Base-by-base conservation (phyloP, 2,329 filamentous ascomycete species). In the Pseudocercospora fuligena region DNA sequence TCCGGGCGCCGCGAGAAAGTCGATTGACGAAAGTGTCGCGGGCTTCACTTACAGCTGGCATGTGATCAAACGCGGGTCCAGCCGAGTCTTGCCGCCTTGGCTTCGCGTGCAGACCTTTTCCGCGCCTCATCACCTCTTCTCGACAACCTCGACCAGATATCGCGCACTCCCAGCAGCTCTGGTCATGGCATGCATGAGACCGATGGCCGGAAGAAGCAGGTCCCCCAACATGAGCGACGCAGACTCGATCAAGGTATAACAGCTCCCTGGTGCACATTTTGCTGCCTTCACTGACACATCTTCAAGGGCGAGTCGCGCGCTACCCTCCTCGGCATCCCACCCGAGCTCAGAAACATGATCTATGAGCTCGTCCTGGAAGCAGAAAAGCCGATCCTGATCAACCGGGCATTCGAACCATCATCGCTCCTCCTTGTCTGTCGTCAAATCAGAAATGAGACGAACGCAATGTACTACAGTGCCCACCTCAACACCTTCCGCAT, bases 291-390 rank as follows among this genome's bases (percentile, higher is more conserved):
- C 31, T 33, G 31, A 33, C 9, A 12, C 12, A 12, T 33, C 31
- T 2, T 2, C 31, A 33, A 12, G 11, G 31, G 2, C 4, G 31
- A 33, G 31, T 33, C 31, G 6, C 29, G 29, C 29, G 29, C 6
- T 8, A 31, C 5, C 29, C 84, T 16, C 85, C 85, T 46, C 14
- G 19, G 19, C 14, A 3, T 46, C 5, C 40, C 40, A 7, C 40
- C 40, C 5, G 40, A 46, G 40, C 40, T 46, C 14, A 16, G 40
- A 19, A 46, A 46, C 19, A 16, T 16, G 40, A 46, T 46, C 40
- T 46, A 16, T 12, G 40, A 46, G 19, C 19, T 46, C 4, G 40
- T 46, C 9, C 5, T 46, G 11, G 14, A 19, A 12, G 14, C 40
- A 7, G 19, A 19, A 5, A 46, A 16, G 14, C 40, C 40, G 9